Base-by-base conservation (phyloP, 345 rosid genomes). In the Camelina neglecta region DNA sequence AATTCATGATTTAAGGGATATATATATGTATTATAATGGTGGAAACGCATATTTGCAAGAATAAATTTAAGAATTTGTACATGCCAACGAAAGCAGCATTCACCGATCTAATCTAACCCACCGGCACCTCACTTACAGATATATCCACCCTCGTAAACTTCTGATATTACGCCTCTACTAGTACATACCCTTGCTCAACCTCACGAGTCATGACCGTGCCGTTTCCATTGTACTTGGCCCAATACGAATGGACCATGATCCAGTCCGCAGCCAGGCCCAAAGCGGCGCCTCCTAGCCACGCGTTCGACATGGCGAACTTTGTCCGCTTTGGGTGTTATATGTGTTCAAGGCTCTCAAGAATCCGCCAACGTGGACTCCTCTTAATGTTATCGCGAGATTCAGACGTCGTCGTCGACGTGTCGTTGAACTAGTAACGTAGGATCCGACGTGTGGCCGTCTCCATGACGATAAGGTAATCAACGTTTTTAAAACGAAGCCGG, bases 321-420 rank as follows among this genome's bases (percentile, higher is more conserved):
- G 83, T 39, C 6, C 87, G 18, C 78, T 64, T 83, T 0, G 67
- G 15, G 61, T 79, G 87, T 70, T 61, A 4, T 24, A 86, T 0
- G 96, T 79, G 60, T 86, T 73, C 8, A 92, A 26, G 1, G 83
- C 89, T 11, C 89, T 87, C 96, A 96, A 89, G 42, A 76, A 88
- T 6, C 90, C 92, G 13, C 90, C 92, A 60, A 29, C 85, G 77
- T 0, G 87, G 83, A 51, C 87, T 85, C 54, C 81, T 84, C 75
- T 81, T 89, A 69, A 89, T 85, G 66, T 89, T 2, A 9, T 74
- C 42, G 74, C 58, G 21, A 69, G 74, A 59, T 54, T 81, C 18
- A 71, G n/a, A 1, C 45, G 74, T 35, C 50, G 74, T 65, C 9
- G 33, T 29, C 42, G 65, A 67, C 53, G 74, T 67, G 38, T 67